These are phyloP conservation scores for Ustilago tritici DNA, from an alignment of 1,284 basidiomycete genomes.

Conservation along the genomic window DNA sequence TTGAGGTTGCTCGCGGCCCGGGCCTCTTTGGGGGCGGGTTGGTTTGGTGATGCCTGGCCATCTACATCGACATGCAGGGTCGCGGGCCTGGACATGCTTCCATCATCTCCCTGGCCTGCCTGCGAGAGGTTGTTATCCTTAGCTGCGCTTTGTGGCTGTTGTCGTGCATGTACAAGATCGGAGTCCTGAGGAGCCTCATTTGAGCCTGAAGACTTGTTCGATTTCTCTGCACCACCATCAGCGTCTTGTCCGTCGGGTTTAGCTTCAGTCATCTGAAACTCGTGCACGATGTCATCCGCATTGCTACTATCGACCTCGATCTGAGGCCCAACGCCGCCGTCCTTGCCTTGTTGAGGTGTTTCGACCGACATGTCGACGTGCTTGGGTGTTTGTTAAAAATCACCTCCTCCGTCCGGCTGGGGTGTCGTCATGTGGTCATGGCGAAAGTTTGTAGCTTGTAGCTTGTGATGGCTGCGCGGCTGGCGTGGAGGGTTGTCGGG, in stretches of 20 bases:
- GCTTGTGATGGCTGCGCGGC: neutral
- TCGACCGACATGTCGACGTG: neutral
- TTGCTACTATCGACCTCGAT: neutral
- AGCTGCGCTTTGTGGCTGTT: neutral
- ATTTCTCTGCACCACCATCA: neutral
- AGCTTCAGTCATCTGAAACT: neutral
- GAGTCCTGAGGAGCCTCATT: neutral
- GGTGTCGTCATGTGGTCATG: slow-evolving; percentile 15
- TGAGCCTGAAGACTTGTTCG: neutral
- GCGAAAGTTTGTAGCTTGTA: neutral
- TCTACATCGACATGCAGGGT: slow-evolving; percentile 2
- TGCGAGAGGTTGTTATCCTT: neutral
- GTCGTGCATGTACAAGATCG: neutral
- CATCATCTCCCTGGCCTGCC: neutral
- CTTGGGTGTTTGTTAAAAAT: neutral
- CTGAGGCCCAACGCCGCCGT: neutral
- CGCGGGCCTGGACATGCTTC: neutral
- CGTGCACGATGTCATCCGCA: neutral
- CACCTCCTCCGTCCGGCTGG: neutral
- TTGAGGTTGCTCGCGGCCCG: slow-evolving; percentile 36
- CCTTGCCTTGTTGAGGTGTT: neutral
- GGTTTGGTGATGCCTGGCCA: neutral
- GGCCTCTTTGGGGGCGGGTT: slow-evolving; percentile 25
- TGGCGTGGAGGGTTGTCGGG: neutral
- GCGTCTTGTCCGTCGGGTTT: neutral